A percentile compares a stretch with the other conserved stretches of the same genome.
Conservation (phyloP, 257 asterid genomes). For the Craterostigma plantagineum region DNA sequence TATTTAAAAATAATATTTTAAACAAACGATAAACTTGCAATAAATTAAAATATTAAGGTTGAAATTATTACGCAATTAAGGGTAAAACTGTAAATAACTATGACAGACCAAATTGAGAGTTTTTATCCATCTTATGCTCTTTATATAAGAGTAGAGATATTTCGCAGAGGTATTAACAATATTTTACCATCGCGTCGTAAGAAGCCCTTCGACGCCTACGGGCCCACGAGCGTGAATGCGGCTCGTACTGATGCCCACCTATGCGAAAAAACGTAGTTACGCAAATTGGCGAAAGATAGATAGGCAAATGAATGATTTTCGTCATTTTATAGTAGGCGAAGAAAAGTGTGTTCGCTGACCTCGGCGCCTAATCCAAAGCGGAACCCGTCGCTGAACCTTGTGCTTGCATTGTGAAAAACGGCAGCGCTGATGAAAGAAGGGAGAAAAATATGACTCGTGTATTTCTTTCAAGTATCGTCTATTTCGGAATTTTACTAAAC, state of each 20-base stretch:
- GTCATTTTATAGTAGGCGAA: too few species aligned
- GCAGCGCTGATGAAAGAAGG: conserved; percentile 55
- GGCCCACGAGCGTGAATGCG: conserved; percentile 99
- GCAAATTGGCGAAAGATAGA: too few species aligned
- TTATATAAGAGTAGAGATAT: background rate
- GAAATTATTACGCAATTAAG: too few species aligned
- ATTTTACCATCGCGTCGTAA: conserved; percentile 46
- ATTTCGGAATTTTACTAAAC: too few species aligned
- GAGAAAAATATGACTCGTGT: too few species aligned
- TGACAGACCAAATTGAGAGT: too few species aligned
- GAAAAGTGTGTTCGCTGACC: too few species aligned
- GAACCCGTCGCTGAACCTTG: conserved; percentile 43
- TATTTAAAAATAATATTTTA: too few species aligned
- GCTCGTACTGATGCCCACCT: conserved; percentile 95
- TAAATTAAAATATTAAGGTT: too few species aligned
- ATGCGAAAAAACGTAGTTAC: background rate
- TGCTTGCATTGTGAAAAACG: conserved; percentile 27
- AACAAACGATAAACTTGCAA: too few species aligned
- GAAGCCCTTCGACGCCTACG: conserved; percentile 90
- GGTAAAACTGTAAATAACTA: too few species aligned
- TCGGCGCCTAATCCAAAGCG: conserved; percentile 96
- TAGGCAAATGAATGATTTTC: too few species aligned
- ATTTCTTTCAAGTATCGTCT: background rate
- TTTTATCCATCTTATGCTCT: background rate
- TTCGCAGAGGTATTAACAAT: background rate